Percentiles rank a stretch among this genome's conserved stretches.
These are phyloP conservation scores for Puccinellia tenuiflora DNA, from an alignment of 176 grass and related monocot genomes.

Conservation along the genomic window DNA sequence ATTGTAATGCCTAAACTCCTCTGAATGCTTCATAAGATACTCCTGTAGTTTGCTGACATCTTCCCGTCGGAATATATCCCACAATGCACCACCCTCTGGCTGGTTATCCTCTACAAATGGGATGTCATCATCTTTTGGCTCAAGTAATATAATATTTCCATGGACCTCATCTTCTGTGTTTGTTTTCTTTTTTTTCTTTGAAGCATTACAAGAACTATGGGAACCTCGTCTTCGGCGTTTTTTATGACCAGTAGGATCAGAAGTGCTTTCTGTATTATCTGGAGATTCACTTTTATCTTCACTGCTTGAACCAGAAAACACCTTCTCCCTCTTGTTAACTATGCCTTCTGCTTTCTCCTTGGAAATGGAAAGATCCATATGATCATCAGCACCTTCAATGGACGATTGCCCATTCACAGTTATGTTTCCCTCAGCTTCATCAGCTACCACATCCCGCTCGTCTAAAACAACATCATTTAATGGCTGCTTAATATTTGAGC, in stretches of 20 bases:
- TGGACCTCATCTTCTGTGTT: neutral
- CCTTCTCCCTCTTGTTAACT: neutral
- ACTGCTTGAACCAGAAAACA: neutral
- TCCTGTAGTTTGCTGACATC: slow-evolving; percentile 67
- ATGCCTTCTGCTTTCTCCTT: neutral
- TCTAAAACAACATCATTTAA: neutral
- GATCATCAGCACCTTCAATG: neutral
- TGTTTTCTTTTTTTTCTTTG: neutral
- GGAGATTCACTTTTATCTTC: slow-evolving; percentile 14
- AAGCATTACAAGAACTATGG: neutral
- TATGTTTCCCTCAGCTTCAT: neutral
- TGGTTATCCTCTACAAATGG: neutral
- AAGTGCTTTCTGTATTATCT: neutral
- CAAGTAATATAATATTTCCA: neutral
- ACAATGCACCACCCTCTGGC: slow-evolving; percentile 70
- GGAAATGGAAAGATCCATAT: neutral
- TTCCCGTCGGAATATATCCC: slow-evolving; percentile 85
- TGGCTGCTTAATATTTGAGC: neutral
- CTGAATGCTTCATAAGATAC: slow-evolving; percentile 64
- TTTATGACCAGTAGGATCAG: neutral
- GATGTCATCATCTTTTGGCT: neutral
- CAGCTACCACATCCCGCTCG: neutral
- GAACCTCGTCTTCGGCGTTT: neutral
- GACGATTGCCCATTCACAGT: neutral
- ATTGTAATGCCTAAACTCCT: slow-evolving; percentile 62